Base-by-base conservation (phyloP, 371 early-diverging fungal species). In the Phascolomyces articulosus region DNA sequence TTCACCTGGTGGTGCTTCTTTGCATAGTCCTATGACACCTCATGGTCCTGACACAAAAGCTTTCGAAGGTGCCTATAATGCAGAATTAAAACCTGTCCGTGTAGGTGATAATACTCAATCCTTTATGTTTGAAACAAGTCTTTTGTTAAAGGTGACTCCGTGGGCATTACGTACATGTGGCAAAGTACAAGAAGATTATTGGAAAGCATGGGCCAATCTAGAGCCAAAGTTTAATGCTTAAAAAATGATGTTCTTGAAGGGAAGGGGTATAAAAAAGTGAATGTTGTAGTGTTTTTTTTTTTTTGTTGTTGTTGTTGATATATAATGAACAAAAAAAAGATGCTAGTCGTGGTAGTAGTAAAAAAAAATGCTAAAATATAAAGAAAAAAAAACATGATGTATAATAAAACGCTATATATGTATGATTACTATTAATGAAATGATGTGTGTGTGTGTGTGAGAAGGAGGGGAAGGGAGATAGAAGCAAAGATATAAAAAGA, bases 91-190 rank as follows among this genome's bases (percentile, higher is more conserved):
- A 60, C 96, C 97, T 13, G 84, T 85, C 31, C 90, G 94, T 61
- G 90, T 96, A 38, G 90, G 91, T 20, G 88, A 93, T 40, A 82
- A 80, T 55, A 93, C 95, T 4, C 88, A 92, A 82, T 91, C 98
- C 0, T 98, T 98, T 75, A 98, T 98, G 98, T 98, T 98, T 72
- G 98, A 98, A 75, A 87, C 92, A 1, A 85, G 84, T 59, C 81
- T 91, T 71, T 91, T 93, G 84, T 77, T 98, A 26, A 87, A 91
- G 34, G 75, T 93, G 16, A 90, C 94, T 18, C 81, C 82, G 59
- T 97, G 96, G 97, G 98, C 95, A 4, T 71, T 93, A 20, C 78
- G 88, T 40, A 85, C 85, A 11, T 82, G 83, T 44, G 83, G 85
- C 23, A 87, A 91, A 71, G 85, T 92, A n/a, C 91, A 94, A 68